phyloP scores from a whole-genome alignment of 306 rosid genomes.

The Rubus parviflorus region DNA sequence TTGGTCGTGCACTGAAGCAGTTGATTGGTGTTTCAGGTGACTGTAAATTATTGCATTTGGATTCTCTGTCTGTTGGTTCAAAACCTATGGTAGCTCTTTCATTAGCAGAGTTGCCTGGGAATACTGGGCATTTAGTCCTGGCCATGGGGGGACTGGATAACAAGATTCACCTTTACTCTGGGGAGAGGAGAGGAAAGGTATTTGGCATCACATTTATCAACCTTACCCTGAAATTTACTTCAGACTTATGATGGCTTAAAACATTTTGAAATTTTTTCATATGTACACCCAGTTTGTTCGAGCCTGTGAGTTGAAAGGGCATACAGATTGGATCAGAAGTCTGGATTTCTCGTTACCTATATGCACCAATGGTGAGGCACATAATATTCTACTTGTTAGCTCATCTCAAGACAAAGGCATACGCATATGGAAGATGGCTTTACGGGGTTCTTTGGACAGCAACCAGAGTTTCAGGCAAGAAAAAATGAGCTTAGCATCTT shows the following conservation, averaged over 20 bases:
- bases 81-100: conserved; percentile 89
- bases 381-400: conserved; percentile 75
- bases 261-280: conserved; percentile 23
- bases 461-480: conserved; percentile 45
- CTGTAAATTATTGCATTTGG: conserved; percentile 59
- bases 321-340: conserved; percentile 97
- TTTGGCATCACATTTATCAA: conserved; percentile 11
- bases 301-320: conserved; percentile 90
- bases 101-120: conserved; percentile 83
- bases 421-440: conserved; percentile 81
- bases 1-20: neutral
- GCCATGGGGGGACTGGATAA: conserved; percentile 98
- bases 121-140: conserved; percentile 54
- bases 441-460: conserved; percentile 35
- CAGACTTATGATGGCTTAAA: conserved; percentile 12
- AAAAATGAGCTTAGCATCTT: conserved; percentile 72
- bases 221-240: conserved; percentile 16
- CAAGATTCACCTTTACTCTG: conserved; percentile 88
- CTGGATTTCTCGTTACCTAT: conserved; percentile 87
- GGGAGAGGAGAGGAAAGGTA: conserved; percentile 82
- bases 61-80: conserved; percentile 67
- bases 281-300: conserved; percentile 57
- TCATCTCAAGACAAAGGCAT: conserved; percentile 93
- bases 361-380: conserved; percentile 44
- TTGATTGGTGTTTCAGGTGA: conserved; percentile 53